These are phyloP conservation scores for Plasmodium blacklocki DNA, from an alignment of 169 alveolate species.

Conservation along the genomic window DNA sequence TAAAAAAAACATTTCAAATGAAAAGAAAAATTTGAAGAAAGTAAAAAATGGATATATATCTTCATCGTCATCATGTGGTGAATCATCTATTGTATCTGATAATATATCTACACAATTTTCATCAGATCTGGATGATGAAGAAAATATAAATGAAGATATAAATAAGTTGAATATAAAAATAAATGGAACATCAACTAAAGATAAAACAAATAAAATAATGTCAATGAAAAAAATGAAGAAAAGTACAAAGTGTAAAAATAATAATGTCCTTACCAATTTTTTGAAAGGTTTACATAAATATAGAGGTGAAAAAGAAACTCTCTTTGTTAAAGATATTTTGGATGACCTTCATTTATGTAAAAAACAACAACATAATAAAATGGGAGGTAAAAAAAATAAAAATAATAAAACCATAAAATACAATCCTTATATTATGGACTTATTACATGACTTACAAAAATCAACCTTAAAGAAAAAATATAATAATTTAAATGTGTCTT, in stretches of 20 bases:
- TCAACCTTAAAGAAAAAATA: constrained; percentile 17
- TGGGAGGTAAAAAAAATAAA: constrained; percentile 3
- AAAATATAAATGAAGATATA: background rate
- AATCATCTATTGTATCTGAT: background rate
- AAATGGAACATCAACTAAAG: background rate
- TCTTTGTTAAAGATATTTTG: constrained; percentile 12
- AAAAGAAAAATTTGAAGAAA: constrained; percentile 18
- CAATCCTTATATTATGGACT: constrained; percentile 11
- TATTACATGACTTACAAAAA: constrained; percentile 26
- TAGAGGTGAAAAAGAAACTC: constrained; percentile 33
- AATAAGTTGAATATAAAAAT: background rate
- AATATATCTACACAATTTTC: background rate
- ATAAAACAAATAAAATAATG: background rate
- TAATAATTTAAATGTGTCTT: constrained; percentile 26
- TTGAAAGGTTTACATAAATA: constrained; percentile 29
- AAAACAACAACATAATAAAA: background rate
- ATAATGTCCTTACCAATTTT: constrained; percentile 8
- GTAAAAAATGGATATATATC: background rate
- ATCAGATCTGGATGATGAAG: background rate
- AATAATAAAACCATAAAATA: background rate
- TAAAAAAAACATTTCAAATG: background rate
- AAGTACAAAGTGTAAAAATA: constrained; percentile 13
- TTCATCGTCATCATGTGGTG: background rate
- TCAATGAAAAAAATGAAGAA: background rate
- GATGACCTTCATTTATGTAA: constrained; percentile 6